Base-by-base conservation (phyloP, 1,139 yeast species). In the Diutina scorzettiae region DNA sequence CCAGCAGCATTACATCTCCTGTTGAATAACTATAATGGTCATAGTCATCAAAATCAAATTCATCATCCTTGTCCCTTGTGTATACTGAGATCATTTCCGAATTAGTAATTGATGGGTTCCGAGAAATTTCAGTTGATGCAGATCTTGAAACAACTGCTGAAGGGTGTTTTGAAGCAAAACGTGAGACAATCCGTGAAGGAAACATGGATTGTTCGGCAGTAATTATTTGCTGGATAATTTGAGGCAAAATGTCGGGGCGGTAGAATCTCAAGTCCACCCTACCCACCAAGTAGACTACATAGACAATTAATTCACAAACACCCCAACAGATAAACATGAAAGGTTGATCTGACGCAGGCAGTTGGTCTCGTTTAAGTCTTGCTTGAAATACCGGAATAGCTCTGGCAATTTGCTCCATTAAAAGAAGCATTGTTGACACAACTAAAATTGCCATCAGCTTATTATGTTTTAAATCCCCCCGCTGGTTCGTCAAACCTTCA, bases 261-360 rank as follows among this genome's bases (percentile, higher is more conserved):
- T 82, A 82, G 62, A 82, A 82, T 54, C 93, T 69, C 51, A 82
- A 67, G 56, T 82, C 93, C 42, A 79, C 74, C 55, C 93, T 67
- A 36, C 78, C 77, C 24, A 77, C 57, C 37, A 82, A 57, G 57
- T 77, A 78, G 39, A 78, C 45, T 5, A 76, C 48, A 45, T 77
- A 69, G 45, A 79, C 72, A 23, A 78, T 48, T 0, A 69, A 68
- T 60, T 83, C 93, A 36, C 78, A 63, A 3, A 69, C 73, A 21
- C 83, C 83, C 75, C 84, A 81, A 48, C 76, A 60, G 31, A 79
- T 66, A 56, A 80, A 82, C 78, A 79, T 73, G 25, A 76, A 76
- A 41, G 73, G 70, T n/a, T 78, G 73, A 24, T 50, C 47, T 41
- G 62, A 56, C 3, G 59, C 48, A 0, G 51, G 42, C 5, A 57